These are phyloP conservation scores for Cutaneotrichosporon curvatum DNA, from an alignment of 1,284 basidiomycete genomes.

Conservation along the genomic window DNA sequence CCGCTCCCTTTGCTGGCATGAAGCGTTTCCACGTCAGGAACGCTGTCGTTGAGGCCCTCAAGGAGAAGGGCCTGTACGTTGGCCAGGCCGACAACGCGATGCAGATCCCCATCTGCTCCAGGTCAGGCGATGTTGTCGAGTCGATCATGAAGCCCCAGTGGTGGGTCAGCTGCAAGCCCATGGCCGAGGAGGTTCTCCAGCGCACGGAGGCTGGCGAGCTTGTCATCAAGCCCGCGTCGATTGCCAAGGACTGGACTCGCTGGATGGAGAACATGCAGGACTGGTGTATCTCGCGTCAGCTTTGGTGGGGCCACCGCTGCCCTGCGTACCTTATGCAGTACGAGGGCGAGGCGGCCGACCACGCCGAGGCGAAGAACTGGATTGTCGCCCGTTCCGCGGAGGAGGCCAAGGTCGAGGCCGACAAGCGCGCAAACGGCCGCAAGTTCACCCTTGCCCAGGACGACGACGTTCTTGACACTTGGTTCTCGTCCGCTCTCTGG, in stretches of 20 bases:
- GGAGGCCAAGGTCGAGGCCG: conserved; percentile 73
- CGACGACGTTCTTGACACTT: conserved; percentile 96
- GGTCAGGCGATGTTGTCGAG: conserved; percentile 95
- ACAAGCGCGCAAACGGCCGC: conserved; percentile 61
- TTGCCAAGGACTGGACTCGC: conserved; percentile 90
- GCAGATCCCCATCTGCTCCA: conserved; percentile 84
- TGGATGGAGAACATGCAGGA: conserved; percentile 97
- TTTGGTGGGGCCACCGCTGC: conserved; percentile 98
- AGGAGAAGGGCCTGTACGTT: conserved; percentile 78
- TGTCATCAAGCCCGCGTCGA: conserved; percentile 71
- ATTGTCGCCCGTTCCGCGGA: conserved; percentile 78
- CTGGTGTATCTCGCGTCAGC: conserved; percentile 97
- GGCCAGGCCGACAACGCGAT: conserved; percentile 94
- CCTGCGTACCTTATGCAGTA: conserved; percentile 91
- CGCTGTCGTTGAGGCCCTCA: conserved; percentile 74
- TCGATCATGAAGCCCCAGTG: conserved; percentile 96
- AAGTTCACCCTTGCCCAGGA: conserved; percentile 83
- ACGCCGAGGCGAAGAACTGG: conserved; percentile 61
- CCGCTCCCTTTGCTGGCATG: conserved; percentile 83
- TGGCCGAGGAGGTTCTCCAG: conserved; percentile 86
- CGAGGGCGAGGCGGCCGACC: conserved; percentile 56
- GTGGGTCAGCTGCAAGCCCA: conserved; percentile 93
- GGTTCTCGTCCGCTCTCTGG: conserved; percentile 98
- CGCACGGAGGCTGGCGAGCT: conserved; percentile 81
- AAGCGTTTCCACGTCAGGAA: conserved; percentile 92